phyloP scores from a whole-genome alignment of 1,284 basidiomycete genomes.

The Trichosporon faecale region DNA sequence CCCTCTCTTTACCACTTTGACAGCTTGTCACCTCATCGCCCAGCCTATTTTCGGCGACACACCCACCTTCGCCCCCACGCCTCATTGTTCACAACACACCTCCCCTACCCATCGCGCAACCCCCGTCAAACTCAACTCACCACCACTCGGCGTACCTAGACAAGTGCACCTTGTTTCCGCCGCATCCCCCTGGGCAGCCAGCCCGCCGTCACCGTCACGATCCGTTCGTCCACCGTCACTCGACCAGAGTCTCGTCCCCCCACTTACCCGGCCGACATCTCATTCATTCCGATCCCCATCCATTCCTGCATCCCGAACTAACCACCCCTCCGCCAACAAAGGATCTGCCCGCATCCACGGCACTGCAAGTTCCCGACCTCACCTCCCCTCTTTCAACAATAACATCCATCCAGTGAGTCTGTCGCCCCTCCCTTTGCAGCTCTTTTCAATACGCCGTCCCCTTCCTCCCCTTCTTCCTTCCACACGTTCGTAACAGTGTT shows the following conservation, averaged over 20 bases:
- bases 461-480: too few species aligned
- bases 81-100: not conserved
- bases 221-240: not conserved
- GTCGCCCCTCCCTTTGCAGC: not conserved
- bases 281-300: not conserved
- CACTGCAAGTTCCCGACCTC: not conserved
- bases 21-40: too few species aligned
- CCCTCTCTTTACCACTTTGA: not conserved
- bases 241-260: not conserved
- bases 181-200: not conserved
- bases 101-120: not conserved
- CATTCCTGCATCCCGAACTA: not conserved
- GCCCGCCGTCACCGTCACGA: not conserved
- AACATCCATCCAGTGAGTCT: slow-evolving; percentile 6
- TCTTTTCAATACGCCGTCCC: not conserved
- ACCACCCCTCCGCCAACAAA: not conserved
- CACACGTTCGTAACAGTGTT: not conserved
- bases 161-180: not conserved
- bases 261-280: not conserved
- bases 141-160: not conserved
- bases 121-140: too few species aligned
- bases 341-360: not conserved
- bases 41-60: too few species aligned
- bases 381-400: not conserved
- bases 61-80: not conserved